These are phyloP conservation scores for Quercus ilex DNA, from an alignment of 306 rosid species.

Conservation along the genomic window DNA sequence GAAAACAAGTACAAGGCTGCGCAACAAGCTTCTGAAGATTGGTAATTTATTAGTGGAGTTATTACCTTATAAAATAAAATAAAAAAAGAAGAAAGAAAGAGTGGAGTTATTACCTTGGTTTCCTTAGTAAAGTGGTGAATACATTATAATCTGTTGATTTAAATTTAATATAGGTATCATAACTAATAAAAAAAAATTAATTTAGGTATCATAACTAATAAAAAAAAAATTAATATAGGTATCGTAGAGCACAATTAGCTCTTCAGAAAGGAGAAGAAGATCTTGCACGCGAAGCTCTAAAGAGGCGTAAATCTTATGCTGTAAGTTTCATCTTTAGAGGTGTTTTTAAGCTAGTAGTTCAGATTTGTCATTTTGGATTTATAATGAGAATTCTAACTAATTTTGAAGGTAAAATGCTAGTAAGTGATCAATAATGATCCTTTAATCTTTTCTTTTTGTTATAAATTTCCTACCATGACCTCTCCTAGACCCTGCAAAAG, in stretches of 20 bases:
- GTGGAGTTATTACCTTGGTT: conserved; percentile 6
- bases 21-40: conserved; percentile 89
- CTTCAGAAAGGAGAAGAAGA: conserved; percentile 90
- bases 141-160: conserved; percentile 12
- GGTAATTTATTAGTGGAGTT: conserved; percentile 49
- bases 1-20: conserved; percentile 90
- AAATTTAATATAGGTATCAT: conserved; percentile 50
- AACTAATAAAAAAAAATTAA: background rate
- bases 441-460: background rate
- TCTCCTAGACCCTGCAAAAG: too few relatives aligned
- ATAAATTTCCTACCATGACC: background rate
- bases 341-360: background rate
- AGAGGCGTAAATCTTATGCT: conserved; percentile 90
- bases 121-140: background rate
- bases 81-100: background rate
- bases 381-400: background rate
- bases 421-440: background rate
- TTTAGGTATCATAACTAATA: conserved; percentile 48
- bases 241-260: conserved; percentile 88
- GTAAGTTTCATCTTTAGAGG: conserved; percentile 37
- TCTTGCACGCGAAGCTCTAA: conserved; percentile 97
- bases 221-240: conserved; percentile 50
- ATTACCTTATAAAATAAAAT: background rate
- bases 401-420: background rate
- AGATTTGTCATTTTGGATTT: conserved; percentile 16